Evolutionary conservation across 2,329 filamentous ascomycete species (phyloP).

Genomic region (Penicillium griseofulvum): DNA sequence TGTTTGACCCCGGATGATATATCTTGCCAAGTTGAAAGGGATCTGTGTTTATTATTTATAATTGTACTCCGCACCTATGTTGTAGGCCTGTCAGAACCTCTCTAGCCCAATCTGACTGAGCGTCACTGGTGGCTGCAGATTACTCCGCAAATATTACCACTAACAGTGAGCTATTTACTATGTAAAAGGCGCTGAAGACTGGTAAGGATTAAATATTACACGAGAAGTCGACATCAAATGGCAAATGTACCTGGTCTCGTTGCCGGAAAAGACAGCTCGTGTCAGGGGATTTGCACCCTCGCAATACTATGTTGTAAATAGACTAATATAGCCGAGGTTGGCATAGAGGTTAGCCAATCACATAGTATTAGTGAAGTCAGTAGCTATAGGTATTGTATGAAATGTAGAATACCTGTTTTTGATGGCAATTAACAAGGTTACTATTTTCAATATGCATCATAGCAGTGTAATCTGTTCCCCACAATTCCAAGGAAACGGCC

Average conservation of each 20-base stretch:
- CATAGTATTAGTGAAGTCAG: background rate
- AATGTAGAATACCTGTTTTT: background rate
- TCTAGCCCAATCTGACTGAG: no score
- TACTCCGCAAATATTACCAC: background rate
- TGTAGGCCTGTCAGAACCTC: background rate
- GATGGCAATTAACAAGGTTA: background rate
- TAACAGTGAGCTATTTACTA: background rate
- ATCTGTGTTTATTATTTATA: background rate
- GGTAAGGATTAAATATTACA: no score
- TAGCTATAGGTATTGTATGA: background rate
- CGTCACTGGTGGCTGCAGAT: background rate
- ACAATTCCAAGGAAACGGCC: background rate
- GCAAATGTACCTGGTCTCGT: no score
- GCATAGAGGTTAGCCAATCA: background rate
- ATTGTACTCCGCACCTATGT: background rate
- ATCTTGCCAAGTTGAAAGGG: background rate
- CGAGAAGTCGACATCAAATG: no score
- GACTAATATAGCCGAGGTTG: background rate
- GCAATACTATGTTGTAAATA: no score
- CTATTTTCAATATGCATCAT: background rate
- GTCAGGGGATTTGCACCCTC: no score
- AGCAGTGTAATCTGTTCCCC: background rate
- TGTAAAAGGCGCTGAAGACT: no score
- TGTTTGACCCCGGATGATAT: background rate
- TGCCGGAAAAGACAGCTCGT: no score